Evolutionary conservation across 23 red algal species (phyloP).

Genomic region (Porphyridium purpureum): DNA sequence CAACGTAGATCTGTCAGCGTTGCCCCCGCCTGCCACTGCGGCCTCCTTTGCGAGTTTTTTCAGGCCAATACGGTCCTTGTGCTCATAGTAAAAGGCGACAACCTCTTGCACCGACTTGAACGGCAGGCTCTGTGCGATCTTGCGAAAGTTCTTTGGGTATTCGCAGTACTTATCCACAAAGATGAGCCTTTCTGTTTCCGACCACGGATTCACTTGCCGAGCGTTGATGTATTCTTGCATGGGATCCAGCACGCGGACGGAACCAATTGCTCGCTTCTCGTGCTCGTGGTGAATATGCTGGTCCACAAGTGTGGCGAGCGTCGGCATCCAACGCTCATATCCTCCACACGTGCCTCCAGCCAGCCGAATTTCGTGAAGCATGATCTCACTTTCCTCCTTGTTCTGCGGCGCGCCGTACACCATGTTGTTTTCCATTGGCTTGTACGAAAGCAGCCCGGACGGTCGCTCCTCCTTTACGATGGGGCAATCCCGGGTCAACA

Average conservation of each 20-base stretch:
- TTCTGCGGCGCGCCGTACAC: slow-evolving; percentile 10
- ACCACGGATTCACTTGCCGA: slow-evolving; percentile 59
- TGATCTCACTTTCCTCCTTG: slow-evolving; percentile 10
- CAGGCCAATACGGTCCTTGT: slow-evolving; percentile 57
- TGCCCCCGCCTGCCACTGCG: too few relatives aligned
- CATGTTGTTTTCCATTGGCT: too few relatives aligned
- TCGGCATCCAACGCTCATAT: slow-evolving; percentile 18
- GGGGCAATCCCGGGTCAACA: too few relatives aligned
- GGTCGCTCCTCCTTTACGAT: too few relatives aligned
- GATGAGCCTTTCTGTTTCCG: slow-evolving; percentile 33
- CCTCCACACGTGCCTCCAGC: slow-evolving; percentile 27
- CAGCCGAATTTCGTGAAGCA: slow-evolving; percentile 14
- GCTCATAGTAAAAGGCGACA: slow-evolving; percentile 56
- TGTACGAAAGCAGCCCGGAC: too few relatives aligned
- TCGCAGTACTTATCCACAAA: slow-evolving; percentile 63
- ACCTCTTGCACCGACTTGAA: slow-evolving; percentile 57
- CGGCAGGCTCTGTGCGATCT: slow-evolving; percentile 49
- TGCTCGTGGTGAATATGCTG: slow-evolving; percentile 11
- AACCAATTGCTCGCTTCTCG: slow-evolving; percentile 28
- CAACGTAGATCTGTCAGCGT: too few relatives aligned
- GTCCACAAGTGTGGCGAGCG: slow-evolving; percentile 18
- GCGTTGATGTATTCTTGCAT: slow-evolving; percentile 12
- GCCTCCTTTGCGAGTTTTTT: slow-evolving; percentile 37
- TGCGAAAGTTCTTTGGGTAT: slow-evolving; percentile 72
- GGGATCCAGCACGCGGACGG: slow-evolving; percentile 48